Evolutionary conservation across 257 asterid genomes (phyloP).

Genomic region (Penstemon eatonii): DNA sequence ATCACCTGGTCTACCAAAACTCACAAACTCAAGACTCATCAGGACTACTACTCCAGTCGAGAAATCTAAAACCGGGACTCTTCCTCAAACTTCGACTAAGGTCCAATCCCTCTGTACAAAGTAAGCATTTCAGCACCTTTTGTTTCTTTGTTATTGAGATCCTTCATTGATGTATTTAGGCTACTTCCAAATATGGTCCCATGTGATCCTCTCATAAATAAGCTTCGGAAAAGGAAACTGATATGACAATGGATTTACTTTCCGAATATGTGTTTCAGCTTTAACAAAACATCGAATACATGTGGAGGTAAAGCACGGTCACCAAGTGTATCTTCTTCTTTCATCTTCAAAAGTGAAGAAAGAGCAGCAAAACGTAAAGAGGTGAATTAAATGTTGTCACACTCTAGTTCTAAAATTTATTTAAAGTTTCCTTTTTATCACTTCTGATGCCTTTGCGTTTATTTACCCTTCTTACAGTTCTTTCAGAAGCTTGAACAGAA

Average conservation of each 20-base stretch:
- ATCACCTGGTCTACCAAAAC: slow-evolving; percentile 47
- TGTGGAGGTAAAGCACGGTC: slow-evolving; percentile 39
- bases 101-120: slow-evolving; percentile 32
- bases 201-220: not conserved
- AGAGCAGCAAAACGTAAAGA: slow-evolving; percentile 82
- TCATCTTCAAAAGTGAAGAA: slow-evolving; percentile 78
- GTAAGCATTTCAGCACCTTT: slow-evolving; percentile 37
- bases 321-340: slow-evolving; percentile 48
- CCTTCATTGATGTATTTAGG: not conserved
- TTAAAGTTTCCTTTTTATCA: not conserved
- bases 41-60: slow-evolving; percentile 38
- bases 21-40: slow-evolving; percentile 36
- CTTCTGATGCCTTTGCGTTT: slow-evolving; percentile 28
- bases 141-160: slow-evolving; percentile 6
- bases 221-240: slow-evolving; percentile 5
- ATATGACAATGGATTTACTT: not conserved
- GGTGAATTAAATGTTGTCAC: slow-evolving; percentile 42
- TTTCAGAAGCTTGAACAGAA: slow-evolving; percentile 73
- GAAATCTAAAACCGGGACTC: slow-evolving; percentile 44
- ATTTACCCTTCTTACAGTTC: slow-evolving; percentile 39
- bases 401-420: slow-evolving; percentile 1
- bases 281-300: slow-evolving; percentile 36
- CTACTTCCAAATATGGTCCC: not conserved
- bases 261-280: slow-evolving; percentile 39
- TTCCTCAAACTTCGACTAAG: slow-evolving; percentile 43